Conservation (phyloP, 768 basidiomycete genomes). For the Amanita rubescens region DNA sequence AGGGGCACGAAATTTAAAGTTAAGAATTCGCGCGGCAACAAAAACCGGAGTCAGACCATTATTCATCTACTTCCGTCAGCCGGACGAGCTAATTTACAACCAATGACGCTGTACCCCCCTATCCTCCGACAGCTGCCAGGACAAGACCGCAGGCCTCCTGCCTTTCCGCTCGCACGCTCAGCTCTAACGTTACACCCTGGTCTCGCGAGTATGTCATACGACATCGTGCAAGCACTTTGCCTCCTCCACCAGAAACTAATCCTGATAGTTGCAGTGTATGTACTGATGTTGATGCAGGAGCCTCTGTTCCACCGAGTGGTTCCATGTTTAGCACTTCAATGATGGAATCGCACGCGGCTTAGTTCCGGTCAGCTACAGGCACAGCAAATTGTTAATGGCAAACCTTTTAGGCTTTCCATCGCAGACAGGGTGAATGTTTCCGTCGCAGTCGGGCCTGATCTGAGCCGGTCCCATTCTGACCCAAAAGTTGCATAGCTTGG, state of each 20-base stretch:
- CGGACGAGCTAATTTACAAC: background rate
- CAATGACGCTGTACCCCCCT: no score
- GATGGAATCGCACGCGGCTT: slow-evolving; percentile 94
- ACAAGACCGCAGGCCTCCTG: slow-evolving; percentile 82
- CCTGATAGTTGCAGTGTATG: slow-evolving; percentile 95
- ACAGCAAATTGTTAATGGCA: slow-evolving; percentile 11
- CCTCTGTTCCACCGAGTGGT: slow-evolving; percentile 85
- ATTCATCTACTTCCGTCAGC: background rate
- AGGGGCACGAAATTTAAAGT: background rate
- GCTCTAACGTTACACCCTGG: slow-evolving; percentile 87
- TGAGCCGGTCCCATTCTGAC: slow-evolving; percentile 92
- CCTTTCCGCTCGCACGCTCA: slow-evolving; percentile 88
- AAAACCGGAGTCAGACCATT: background rate
- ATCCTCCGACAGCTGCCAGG: slow-evolving; percentile 81
- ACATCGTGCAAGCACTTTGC: slow-evolving; percentile 91
- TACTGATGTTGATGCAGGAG: slow-evolving; percentile 73
- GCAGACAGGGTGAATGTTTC: slow-evolving; percentile 92
- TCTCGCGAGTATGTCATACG: slow-evolving; percentile 93
- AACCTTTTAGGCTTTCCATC: slow-evolving; percentile 94
- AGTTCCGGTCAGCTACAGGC: slow-evolving; percentile 14
- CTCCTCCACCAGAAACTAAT: slow-evolving; percentile 83
- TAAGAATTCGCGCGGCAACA: slow-evolving; percentile 12
- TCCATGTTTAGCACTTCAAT: slow-evolving; percentile 97
- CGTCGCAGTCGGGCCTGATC: slow-evolving; percentile 66
- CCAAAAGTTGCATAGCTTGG: slow-evolving; percentile 92